These are phyloP conservation scores for Fistulina hepatica DNA, from an alignment of 1,284 basidiomycete genomes.

Conservation along the genomic window DNA sequence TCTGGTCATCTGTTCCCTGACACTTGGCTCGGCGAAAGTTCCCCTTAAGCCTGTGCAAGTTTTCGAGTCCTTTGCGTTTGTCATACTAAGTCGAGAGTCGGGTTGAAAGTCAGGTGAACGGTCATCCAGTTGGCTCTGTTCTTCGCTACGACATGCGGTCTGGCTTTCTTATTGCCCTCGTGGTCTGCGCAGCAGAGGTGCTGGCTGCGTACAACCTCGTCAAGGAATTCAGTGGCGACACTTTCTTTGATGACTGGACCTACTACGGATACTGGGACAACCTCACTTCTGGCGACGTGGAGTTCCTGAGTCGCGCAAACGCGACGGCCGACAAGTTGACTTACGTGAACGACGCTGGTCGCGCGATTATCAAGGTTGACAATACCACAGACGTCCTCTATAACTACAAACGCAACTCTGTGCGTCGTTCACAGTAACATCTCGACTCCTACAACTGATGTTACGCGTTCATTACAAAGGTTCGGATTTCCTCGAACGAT, in stretches of 20 bases:
- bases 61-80: no score
- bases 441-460: not conserved
- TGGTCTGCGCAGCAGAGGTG: conserved; percentile 6
- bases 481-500: conserved; percentile 43
- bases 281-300: conserved; percentile 48
- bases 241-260: conserved; percentile 52
- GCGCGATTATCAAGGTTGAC: conserved; percentile 51
- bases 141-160: no score
- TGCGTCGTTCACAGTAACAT: conserved; percentile 21
- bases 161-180: conserved; percentile 1
- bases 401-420: conserved; percentile 44
- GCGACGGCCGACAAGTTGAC: conserved; percentile 37
- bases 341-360: conserved; percentile 41
- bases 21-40: no score
- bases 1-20: no score
- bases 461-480: conserved; percentile 20
- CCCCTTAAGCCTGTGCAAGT: no score
- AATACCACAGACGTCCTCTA: conserved; percentile 37
- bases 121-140: no score
- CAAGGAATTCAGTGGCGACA: conserved; percentile 37
- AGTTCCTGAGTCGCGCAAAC: conserved; percentile 33
- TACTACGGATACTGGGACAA: conserved; percentile 51
- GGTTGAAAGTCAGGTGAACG: no score
- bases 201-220: conserved; percentile 32
- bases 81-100: no score